Percentiles rank a stretch among this genome's conserved stretches.
These are phyloP conservation scores for Ogataea neopini DNA, from an alignment of 805 yeast species.

Conservation along the genomic window DNA sequence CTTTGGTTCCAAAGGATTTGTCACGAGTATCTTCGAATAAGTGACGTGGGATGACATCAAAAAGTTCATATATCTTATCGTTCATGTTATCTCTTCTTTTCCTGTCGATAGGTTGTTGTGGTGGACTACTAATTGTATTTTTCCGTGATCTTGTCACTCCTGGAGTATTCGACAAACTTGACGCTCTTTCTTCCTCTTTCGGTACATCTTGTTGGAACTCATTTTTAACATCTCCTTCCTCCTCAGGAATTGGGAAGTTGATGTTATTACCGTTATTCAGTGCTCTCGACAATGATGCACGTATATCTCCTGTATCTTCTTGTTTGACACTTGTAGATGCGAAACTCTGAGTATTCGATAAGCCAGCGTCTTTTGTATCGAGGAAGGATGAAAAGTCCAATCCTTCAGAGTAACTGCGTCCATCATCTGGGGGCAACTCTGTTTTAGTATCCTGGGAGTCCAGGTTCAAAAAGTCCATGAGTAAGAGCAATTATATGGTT, in stretches of 20 bases:
- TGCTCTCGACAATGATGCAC: constrained; percentile 26
- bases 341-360: not conserved
- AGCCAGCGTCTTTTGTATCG: not conserved
- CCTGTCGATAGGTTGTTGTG: constrained; percentile 38
- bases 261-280: constrained; percentile 14
- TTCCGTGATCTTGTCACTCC: constrained; percentile 16
- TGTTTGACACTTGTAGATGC: constrained; percentile 4
- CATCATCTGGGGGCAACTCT: not conserved
- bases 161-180: constrained; percentile 9
- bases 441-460: constrained; percentile 7
- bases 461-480: constrained; percentile 20
- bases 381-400: constrained; percentile 12
- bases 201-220: not conserved
- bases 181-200: constrained; percentile 12
- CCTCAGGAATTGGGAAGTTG: constrained; percentile 20
- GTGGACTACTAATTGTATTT: constrained; percentile 18
- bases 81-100: constrained; percentile 58
- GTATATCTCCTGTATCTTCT: constrained; percentile 14
- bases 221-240: constrained; percentile 7
- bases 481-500: not conserved
- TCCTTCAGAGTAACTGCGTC: not conserved
- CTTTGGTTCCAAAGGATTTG: constrained; percentile 68
- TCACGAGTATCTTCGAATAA: constrained; percentile 43
- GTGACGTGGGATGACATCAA: constrained; percentile 35
- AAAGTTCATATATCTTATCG: constrained; percentile 54